Conservation (phyloP, 2,329 filamentous ascomycete species). For the Apiospora koreana region DNA sequence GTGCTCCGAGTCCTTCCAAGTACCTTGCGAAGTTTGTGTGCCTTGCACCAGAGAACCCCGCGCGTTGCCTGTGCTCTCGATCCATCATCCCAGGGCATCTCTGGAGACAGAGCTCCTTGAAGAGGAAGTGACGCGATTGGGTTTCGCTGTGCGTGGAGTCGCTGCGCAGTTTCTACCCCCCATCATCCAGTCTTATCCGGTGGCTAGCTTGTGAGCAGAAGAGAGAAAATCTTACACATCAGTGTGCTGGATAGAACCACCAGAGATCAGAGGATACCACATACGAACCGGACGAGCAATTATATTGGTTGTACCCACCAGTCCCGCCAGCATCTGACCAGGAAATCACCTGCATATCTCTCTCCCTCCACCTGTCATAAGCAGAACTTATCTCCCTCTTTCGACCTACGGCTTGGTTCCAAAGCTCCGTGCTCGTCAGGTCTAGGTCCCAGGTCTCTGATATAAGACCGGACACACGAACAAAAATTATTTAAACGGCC, state of each 20-base stretch:
- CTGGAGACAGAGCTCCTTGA: neutral
- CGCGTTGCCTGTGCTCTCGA: conserved; percentile 3
- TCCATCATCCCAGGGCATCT: conserved; percentile 2
- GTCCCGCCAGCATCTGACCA: neutral
- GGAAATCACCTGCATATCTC: neutral
- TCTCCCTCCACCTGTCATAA: neutral
- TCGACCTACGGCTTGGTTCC: neutral
- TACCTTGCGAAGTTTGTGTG: conserved; percentile 11
- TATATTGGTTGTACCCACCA: conserved; percentile 9
- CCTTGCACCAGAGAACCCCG: conserved; percentile 9
- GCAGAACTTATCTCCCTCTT: neutral
- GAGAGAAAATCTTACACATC: neutral
- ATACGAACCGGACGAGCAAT: neutral
- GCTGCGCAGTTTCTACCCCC: neutral
- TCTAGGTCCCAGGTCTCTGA: conserved; percentile 4
- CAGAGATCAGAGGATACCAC: neutral
- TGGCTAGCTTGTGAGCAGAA: neutral
- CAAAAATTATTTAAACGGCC: neutral
- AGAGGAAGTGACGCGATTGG: conserved; percentile 9
- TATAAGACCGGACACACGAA: conserved; percentile 3
- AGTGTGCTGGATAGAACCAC: neutral
- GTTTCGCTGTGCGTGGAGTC: conserved; percentile 7
- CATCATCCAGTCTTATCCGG: conserved; percentile 1
- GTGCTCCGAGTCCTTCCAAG: conserved; percentile 11
- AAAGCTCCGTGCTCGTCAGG: neutral